Evolutionary conservation across 2,329 filamentous ascomycete genomes (phyloP).

Genomic region (Aspergillus sp.): DNA sequence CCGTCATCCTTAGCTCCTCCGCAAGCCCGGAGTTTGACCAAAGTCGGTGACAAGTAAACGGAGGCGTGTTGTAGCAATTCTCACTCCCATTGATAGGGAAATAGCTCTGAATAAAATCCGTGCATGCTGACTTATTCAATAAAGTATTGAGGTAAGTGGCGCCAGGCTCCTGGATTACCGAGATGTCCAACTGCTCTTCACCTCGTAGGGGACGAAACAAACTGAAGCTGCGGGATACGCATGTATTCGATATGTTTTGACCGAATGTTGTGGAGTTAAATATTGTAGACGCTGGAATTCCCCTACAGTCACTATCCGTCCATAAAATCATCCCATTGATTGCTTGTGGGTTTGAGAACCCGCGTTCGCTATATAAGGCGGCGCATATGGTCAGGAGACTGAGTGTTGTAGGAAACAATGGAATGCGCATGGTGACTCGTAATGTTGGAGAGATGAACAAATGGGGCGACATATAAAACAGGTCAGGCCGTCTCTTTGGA

Average conservation of each 20-base stretch:
- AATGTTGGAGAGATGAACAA: no score
- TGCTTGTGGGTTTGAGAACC: no score
- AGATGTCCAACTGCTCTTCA: slow-evolving; percentile 14
- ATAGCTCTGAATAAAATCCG: slow-evolving; percentile 7
- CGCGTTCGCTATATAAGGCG: no score
- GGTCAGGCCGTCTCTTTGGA: no score
- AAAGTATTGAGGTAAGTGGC: neutral
- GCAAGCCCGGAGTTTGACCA: slow-evolving; percentile 12
- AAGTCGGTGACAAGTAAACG: slow-evolving; percentile 10
- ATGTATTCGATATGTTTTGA: slow-evolving; percentile 10
- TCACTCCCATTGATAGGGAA: slow-evolving; percentile 9
- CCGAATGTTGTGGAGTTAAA: neutral
- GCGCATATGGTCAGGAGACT: no score
- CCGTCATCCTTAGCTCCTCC: no score
- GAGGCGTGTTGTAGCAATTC: slow-evolving; percentile 5
- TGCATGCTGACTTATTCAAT: slow-evolving; percentile 8
- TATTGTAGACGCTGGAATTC: no score
- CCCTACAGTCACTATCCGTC: no score
- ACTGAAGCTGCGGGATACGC: slow-evolving; percentile 8
- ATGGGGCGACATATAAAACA: no score
- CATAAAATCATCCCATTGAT: no score
- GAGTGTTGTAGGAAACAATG: no score
- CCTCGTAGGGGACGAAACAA: slow-evolving; percentile 8
- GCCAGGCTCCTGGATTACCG: neutral
- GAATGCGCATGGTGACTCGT: no score